These are phyloP conservation scores for Sphaerulina musiva DNA, from an alignment of 2,329 filamentous ascomycete genomes.

Conservation along the genomic window DNA sequence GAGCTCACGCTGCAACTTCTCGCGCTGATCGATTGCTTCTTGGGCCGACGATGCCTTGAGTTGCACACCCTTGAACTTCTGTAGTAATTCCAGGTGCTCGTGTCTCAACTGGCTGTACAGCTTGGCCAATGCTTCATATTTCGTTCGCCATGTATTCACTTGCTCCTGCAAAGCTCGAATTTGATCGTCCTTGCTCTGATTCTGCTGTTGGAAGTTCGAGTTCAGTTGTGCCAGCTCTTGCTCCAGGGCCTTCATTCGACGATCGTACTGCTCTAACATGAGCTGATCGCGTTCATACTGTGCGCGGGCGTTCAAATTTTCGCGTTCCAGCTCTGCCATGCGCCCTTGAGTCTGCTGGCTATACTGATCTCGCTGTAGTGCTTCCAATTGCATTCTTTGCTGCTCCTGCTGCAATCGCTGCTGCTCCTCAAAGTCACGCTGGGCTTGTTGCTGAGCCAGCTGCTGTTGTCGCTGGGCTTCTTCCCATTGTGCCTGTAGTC, in stretches of 20 bases:
- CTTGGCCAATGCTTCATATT: slow-evolving; percentile 94
- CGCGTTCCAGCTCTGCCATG: slow-evolving; percentile 89
- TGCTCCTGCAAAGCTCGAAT: slow-evolving; percentile 89
- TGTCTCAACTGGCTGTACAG: slow-evolving; percentile 92
- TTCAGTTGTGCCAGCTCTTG: slow-evolving; percentile 77
- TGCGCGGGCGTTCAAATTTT: slow-evolving; percentile 87
- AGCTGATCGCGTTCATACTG: slow-evolving; percentile 97
- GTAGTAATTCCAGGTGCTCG: slow-evolving; percentile 87
- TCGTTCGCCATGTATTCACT: slow-evolving; percentile 93
- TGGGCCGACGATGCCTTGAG: slow-evolving; percentile 95
- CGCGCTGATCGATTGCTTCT: slow-evolving; percentile 87
- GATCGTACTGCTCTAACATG: slow-evolving; percentile 92
- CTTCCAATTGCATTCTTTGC: slow-evolving; percentile 83
- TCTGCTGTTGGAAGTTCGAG: slow-evolving; percentile 76
- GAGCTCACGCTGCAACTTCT: slow-evolving; percentile 93
- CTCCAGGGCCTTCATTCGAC: slow-evolving; percentile 87
- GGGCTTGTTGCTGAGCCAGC: slow-evolving; percentile 73
- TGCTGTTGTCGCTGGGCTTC: slow-evolving; percentile 75
- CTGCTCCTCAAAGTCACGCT: slow-evolving; percentile 94
- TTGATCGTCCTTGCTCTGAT: slow-evolving; percentile 86
- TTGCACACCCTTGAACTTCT: slow-evolving; percentile 94
- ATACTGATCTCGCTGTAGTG: slow-evolving; percentile 78
- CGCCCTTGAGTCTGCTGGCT: slow-evolving; percentile 91
- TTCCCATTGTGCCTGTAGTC: slow-evolving; percentile 80
- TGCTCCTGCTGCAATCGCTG: slow-evolving; percentile 82